Evolutionary conservation across 2,329 filamentous ascomycete genomes (phyloP).

Genomic region (Fusarium nodosum): DNA sequence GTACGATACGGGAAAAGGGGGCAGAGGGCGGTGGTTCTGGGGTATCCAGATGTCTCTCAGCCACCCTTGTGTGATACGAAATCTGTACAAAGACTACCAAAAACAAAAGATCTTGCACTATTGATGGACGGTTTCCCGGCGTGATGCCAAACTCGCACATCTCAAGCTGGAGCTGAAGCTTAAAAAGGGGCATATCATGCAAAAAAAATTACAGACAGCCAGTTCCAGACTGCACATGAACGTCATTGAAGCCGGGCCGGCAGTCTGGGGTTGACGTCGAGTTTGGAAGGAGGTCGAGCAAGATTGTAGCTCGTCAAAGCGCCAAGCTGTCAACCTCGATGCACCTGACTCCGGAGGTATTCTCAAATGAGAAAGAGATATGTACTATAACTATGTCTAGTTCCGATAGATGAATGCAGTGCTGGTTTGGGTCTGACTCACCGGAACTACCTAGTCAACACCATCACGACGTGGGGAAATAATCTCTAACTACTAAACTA

Average conservation of each 20-base stretch:
- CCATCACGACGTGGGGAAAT: constrained; percentile 26
- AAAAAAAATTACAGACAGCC: constrained; percentile 17
- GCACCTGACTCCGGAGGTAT: constrained; percentile 31
- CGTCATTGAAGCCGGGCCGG: neutral
- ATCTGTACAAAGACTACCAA: constrained; percentile 44
- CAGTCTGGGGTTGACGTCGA: constrained; percentile 25
- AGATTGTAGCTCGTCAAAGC: neutral
- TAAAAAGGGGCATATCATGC: constrained; percentile 10
- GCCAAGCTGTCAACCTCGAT: constrained; percentile 2
- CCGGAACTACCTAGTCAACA: constrained; percentile 38
- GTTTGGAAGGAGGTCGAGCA: constrained; percentile 13
- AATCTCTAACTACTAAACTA: neutral
- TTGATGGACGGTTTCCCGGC: constrained; percentile 8
- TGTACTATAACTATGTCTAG: neutral
- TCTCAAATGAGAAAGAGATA: constrained; percentile 28
- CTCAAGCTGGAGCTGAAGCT: constrained; percentile 19
- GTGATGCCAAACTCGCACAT: constrained; percentile 21
- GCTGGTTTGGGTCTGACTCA: constrained; percentile 16
- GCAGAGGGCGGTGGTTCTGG: constrained; percentile 25
- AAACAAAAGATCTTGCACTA: constrained; percentile 22
- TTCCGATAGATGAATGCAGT: constrained; percentile 26
- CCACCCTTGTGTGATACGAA: constrained; percentile 37
- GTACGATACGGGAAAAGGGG: constrained; percentile 44
- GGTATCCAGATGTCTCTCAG: constrained; percentile 8
- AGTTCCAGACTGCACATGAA: constrained; percentile 9